Conservation (phyloP, 306 rosid genomes). For the Cicer judaicum region DNA sequence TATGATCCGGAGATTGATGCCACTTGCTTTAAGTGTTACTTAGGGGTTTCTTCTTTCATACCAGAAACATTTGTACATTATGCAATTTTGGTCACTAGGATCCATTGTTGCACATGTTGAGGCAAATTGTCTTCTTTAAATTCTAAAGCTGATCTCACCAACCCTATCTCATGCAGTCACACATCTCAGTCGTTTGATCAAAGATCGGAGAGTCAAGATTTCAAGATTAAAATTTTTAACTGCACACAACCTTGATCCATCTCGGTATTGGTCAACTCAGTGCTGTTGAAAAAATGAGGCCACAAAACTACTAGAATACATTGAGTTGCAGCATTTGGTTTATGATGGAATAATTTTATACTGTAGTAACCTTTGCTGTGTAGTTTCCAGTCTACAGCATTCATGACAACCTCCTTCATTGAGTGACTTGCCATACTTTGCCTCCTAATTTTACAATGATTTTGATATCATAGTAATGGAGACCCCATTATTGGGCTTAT, state of each 20-base stretch:
- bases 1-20: conserved; percentile 29
- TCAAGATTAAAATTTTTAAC: too few relatives aligned
- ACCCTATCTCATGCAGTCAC: neutral
- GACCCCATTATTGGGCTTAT: neutral
- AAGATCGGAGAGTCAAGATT: too few relatives aligned
- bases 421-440: conserved; percentile 23
- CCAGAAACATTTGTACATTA: neutral
- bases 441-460: conserved; percentile 8
- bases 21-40: conserved; percentile 5
- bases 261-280: neutral
- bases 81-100: neutral
- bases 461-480: neutral
- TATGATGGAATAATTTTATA: neutral
- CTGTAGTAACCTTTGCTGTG: neutral
- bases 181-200: too few relatives aligned
- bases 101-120: neutral
- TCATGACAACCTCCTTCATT: conserved; percentile 1
- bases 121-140: neutral
- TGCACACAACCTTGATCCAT: neutral
- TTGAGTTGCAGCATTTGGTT: conserved; percentile 17
- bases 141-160: neutral
- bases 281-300: neutral
- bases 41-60: conserved; percentile 13
- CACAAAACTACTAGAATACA: conserved; percentile 4
- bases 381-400: conserved; percentile 1